Percentiles rank a stretch among this genome's conserved stretches.
These are phyloP conservation scores for Starmerella bacillaris DNA, from an alignment of 805 yeast species.

Conservation along the genomic window DNA sequence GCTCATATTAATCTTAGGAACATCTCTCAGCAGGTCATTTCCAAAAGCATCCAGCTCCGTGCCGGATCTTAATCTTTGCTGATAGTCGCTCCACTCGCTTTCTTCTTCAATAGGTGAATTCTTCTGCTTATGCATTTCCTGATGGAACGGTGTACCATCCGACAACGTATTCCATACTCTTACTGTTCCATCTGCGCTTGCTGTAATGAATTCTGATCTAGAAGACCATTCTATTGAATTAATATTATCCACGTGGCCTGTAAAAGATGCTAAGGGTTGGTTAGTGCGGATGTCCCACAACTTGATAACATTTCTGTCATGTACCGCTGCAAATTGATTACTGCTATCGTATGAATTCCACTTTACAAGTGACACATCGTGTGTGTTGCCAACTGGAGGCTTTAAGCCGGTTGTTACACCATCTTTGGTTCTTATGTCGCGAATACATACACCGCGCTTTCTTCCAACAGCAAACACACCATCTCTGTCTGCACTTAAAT, in stretches of 20 bases:
- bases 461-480: slow-evolving; percentile 44
- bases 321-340: slow-evolving; percentile 49
- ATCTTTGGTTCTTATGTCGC: slow-evolving; percentile 44
- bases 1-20: slow-evolving; percentile 17
- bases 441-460: slow-evolving; percentile 51
- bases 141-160: background rate
- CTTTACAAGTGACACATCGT: slow-evolving; percentile 29
- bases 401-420: slow-evolving; percentile 26
- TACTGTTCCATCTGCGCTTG: slow-evolving; percentile 49
- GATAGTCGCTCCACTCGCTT: slow-evolving; percentile 18
- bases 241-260: slow-evolving; percentile 39
- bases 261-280: slow-evolving; percentile 33
- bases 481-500: slow-evolving; percentile 30
- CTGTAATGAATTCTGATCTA: slow-evolving; percentile 34
- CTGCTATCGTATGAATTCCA: slow-evolving; percentile 37
- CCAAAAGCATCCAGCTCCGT: slow-evolving; percentile 12
- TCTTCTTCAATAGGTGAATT: background rate
- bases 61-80: slow-evolving; percentile 15
- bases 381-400: slow-evolving; percentile 25
- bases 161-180: slow-evolving; percentile 41
- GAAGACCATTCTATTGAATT: slow-evolving; percentile 45
- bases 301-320: slow-evolving; percentile 32
- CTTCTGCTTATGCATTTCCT: background rate
- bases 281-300: slow-evolving; percentile 61
- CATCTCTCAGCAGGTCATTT: slow-evolving; percentile 14